These are phyloP conservation scores for Suhomyces taliae DNA, from an alignment of 1,139 yeast genomes.

Conservation along the genomic window DNA sequence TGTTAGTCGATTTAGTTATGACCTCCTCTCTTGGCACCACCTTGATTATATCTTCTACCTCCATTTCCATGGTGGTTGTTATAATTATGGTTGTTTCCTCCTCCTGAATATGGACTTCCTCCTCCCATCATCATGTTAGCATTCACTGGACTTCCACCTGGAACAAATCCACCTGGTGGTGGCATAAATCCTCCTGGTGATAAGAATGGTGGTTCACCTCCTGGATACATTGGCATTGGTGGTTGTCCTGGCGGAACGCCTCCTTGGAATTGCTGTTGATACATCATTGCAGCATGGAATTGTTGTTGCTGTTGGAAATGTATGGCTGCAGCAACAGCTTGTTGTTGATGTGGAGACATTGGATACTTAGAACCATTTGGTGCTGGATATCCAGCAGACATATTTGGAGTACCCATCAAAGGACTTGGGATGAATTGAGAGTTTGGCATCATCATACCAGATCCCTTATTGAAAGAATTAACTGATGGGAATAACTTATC, in stretches of 20 bases:
- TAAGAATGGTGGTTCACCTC: slow-evolving; percentile 33
- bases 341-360: slow-evolving; percentile 21
- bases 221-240: slow-evolving; percentile 36
- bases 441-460: slow-evolving; percentile 21
- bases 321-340: slow-evolving; percentile 32
- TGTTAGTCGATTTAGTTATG: slow-evolving; percentile 3
- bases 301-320: slow-evolving; percentile 35
- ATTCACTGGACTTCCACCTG: slow-evolving; percentile 33
- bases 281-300: slow-evolving; percentile 40
- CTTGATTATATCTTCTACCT: slow-evolving; percentile 11
- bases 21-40: slow-evolving; percentile 14
- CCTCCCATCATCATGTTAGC: slow-evolving; percentile 26
- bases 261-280: slow-evolving; percentile 30
- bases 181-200: slow-evolving; percentile 42
- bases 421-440: slow-evolving; percentile 38
- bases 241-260: slow-evolving; percentile 39
- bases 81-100: slow-evolving; percentile 11
- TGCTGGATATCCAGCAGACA: slow-evolving; percentile 19
- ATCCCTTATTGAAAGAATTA: slow-evolving; percentile 13
- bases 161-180: slow-evolving; percentile 31
- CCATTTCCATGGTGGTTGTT: slow-evolving; percentile 13
- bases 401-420: slow-evolving; percentile 27
- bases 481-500: slow-evolving; percentile 43
- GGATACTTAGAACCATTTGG: slow-evolving; percentile 19
- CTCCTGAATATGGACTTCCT: slow-evolving; percentile 12